phyloP scores from a whole-genome alignment of 768 basidiomycete species.

The Coprinopsis cinerea region DNA sequence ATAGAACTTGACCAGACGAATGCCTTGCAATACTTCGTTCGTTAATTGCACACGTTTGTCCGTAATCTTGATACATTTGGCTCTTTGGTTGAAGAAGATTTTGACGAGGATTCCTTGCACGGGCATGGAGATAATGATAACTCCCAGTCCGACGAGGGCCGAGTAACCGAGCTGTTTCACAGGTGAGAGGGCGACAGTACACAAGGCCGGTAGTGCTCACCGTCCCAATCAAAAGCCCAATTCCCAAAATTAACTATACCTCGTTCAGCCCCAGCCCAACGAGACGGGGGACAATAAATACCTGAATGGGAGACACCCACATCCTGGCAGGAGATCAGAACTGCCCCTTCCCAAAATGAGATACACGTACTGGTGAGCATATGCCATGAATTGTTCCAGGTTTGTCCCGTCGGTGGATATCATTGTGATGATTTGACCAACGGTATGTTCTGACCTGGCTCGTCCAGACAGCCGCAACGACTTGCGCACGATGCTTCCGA shows the following conservation, averaged over 20 bases:
- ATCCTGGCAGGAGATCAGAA: constrained; percentile 26
- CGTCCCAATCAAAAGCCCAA: constrained; percentile 56
- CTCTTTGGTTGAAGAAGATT: constrained; percentile 46
- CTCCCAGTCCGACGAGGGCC: constrained; percentile 57
- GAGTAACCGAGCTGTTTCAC: constrained; percentile 52
- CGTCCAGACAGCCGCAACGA: constrained; percentile 60
- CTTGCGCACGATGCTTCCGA: constrained; percentile 55
- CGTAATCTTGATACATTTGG: constrained; percentile 56
- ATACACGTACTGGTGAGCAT: constrained; percentile 32
- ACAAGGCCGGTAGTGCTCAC: constrained; percentile 26
- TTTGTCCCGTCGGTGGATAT: constrained; percentile 59
- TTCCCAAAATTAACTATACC: constrained; percentile 33
- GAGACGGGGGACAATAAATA: constrained; percentile 6
- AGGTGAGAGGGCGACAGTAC: background rate
- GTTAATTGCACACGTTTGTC: constrained; percentile 63
- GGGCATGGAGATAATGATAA: constrained; percentile 53
- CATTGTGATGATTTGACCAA: constrained; percentile 66
- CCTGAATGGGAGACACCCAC: constrained; percentile 55
- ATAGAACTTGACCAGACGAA: constrained; percentile 59
- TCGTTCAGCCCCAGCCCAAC: background rate
- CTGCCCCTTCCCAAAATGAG: background rate
- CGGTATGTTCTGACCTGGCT: constrained; percentile 49
- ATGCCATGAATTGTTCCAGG: constrained; percentile 43
- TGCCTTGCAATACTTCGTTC: constrained; percentile 62
- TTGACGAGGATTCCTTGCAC: constrained; percentile 48